These are phyloP conservation scores for Lachancea fermentati DNA, from an alignment of 805 yeast genomes.

Conservation along the genomic window DNA sequence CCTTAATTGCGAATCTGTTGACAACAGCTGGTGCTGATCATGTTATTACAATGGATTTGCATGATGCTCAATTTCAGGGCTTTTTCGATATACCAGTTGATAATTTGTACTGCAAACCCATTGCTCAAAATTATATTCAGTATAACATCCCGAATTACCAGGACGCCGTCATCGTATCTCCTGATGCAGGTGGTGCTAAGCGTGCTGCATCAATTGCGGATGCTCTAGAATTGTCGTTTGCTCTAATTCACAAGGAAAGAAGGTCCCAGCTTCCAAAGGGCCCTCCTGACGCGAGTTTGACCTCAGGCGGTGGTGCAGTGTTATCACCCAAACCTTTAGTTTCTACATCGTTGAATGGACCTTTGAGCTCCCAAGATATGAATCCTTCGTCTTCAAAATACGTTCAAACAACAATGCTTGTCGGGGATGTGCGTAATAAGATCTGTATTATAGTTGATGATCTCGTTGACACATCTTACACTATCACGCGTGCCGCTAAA, in stretches of 20 bases:
- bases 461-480: slow-evolving; percentile 86
- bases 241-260: slow-evolving; percentile 91
- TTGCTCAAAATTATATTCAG: slow-evolving; percentile 77
- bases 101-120: slow-evolving; percentile 82
- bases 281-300: slow-evolving; percentile 31
- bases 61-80: slow-evolving; percentile 97
- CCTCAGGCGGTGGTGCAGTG: slow-evolving; percentile 25
- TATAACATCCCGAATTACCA: slow-evolving; percentile 72
- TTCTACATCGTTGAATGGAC: slow-evolving; percentile 17
- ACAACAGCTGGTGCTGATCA: slow-evolving; percentile 95
- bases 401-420: slow-evolving; percentile 87
- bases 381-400: slow-evolving; percentile 21
- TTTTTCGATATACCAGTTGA: slow-evolving; percentile 96
- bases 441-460: slow-evolving; percentile 92
- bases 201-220: slow-evolving; percentile 95
- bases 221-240: slow-evolving; percentile 79
- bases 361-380: slow-evolving; percentile 16
- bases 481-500: slow-evolving; percentile 88
- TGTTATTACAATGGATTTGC: slow-evolving; percentile 94
- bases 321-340: slow-evolving; percentile 19
- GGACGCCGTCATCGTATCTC: slow-evolving; percentile 88
- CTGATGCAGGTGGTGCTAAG: slow-evolving; percentile 99
- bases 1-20: slow-evolving; percentile 79
- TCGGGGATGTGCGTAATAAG: slow-evolving; percentile 85
- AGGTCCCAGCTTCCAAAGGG: slow-evolving; percentile 41